Conservation (phyloP, 768 basidiomycete species). For the Cystobasidium ongulense region DNA sequence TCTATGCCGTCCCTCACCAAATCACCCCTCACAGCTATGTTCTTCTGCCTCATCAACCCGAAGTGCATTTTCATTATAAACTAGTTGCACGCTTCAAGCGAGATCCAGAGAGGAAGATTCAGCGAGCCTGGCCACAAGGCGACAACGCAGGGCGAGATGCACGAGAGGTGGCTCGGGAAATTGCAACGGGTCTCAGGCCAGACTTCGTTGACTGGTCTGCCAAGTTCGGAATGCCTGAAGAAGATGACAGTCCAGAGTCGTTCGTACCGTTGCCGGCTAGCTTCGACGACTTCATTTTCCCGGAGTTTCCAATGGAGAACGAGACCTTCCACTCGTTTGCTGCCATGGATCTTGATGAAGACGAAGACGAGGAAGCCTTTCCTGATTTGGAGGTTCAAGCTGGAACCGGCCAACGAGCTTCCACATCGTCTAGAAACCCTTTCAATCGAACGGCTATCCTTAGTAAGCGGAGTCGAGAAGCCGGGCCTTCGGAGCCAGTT, state of each 20-base stretch:
- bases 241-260: neutral
- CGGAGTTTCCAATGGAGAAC: neutral
- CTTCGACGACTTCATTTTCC: neutral
- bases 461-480: neutral
- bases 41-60: neutral
- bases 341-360: neutral
- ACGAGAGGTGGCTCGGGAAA: neutral
- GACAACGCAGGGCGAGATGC: constrained; percentile 8
- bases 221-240: neutral
- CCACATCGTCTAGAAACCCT: neutral
- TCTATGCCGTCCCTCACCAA: neutral
- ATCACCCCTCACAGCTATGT: neutral
- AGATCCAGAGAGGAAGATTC: neutral
- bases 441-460: neutral
- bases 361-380: neutral
- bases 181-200: neutral
- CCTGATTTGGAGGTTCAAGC: neutral
- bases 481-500: neutral
- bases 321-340: neutral
- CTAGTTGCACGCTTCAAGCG: neutral
- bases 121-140: neutral
- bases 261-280: neutral
- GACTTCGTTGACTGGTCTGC: neutral
- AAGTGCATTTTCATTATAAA: neutral
- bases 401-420: neutral